Percentiles rank a stretch among this genome's conserved stretches.
Evolutionary conservation across 495 filamentous ascomycete species (phyloP).

Genomic region (Cercophora newfieldiana): DNA sequence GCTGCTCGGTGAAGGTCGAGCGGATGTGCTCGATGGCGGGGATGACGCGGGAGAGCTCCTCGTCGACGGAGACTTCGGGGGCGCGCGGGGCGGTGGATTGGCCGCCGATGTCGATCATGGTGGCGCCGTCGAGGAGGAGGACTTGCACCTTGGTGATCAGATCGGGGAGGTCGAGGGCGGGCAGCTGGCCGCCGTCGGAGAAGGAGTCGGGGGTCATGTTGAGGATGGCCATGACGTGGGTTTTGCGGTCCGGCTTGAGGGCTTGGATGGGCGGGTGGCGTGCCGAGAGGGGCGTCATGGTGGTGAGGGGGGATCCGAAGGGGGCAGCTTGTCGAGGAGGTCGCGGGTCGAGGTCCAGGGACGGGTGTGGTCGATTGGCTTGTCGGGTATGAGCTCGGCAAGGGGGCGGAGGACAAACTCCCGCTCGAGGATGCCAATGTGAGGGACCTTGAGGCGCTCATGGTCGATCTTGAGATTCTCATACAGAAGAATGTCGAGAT

Average conservation of each 20-base stretch:
- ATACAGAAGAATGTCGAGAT: slow-evolving; percentile 91
- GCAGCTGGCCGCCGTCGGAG: slow-evolving; percentile 79
- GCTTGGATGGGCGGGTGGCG: slow-evolving; percentile 61
- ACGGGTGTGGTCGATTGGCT: slow-evolving; percentile 47
- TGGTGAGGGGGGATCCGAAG: slow-evolving; percentile 56
- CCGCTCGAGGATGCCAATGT: slow-evolving; percentile 81
- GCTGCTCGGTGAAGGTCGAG: slow-evolving; percentile 58
- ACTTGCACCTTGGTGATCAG: slow-evolving; percentile 49
- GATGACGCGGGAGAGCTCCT: slow-evolving; percentile 77
- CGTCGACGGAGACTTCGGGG: slow-evolving; percentile 59
- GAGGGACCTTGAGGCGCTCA: slow-evolving; percentile 77
- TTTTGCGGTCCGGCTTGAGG: slow-evolving; percentile 62
- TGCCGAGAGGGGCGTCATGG: slow-evolving; percentile 66
- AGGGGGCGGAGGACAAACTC: slow-evolving; percentile 92
- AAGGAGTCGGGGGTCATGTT: slow-evolving; percentile 98
- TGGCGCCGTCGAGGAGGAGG: slow-evolving; percentile 68
- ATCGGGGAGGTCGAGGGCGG: slow-evolving; percentile 23
- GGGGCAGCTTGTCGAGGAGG: slow-evolving; percentile 65
- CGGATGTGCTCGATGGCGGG: slow-evolving; percentile 76
- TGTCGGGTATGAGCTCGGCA: slow-evolving; percentile 71
- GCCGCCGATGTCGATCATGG: slow-evolving; percentile 89
- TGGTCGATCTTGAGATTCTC: slow-evolving; percentile 65
- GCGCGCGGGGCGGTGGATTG: slow-evolving; percentile 85
- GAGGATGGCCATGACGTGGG: slow-evolving; percentile 88
- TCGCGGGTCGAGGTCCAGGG: slow-evolving; percentile 55